These are phyloP conservation scores for Cladosporium austrohemisphaericum DNA, from an alignment of 2,329 filamentous ascomycete genomes.

Conservation along the genomic window DNA sequence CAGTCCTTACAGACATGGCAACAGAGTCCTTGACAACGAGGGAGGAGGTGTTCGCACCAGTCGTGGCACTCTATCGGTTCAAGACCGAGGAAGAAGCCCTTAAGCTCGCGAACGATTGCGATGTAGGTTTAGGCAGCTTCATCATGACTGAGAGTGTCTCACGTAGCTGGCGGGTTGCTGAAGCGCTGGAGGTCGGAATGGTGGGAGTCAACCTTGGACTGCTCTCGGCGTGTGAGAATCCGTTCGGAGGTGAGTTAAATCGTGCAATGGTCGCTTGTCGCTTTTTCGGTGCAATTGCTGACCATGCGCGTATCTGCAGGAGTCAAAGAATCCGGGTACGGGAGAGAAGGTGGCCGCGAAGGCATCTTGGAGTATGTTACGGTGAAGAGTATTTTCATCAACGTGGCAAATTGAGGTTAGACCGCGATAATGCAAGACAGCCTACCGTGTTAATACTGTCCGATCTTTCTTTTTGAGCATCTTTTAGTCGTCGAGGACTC, in stretches of 20 bases:
- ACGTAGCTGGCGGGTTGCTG: conserved; percentile 34
- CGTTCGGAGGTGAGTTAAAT: conserved; percentile 16
- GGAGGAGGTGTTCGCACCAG: conserved; percentile 65
- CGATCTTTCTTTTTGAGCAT: too few relatives aligned
- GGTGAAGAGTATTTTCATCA: conserved; percentile 62
- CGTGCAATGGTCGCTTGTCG: neutral
- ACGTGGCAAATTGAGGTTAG: neutral
- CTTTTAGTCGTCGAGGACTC: too few relatives aligned
- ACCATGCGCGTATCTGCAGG: neutral
- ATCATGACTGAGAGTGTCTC: conserved; percentile 34
- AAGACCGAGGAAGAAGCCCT: conserved; percentile 64
- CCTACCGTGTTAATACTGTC: too few relatives aligned
- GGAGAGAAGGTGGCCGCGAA: conserved; percentile 72
- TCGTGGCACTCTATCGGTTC: conserved; percentile 62
- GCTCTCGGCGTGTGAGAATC: conserved; percentile 19
- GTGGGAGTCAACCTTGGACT: conserved; percentile 13
- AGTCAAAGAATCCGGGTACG: conserved; percentile 78
- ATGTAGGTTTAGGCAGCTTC: conserved; percentile 61
- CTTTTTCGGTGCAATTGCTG: too few relatives aligned
- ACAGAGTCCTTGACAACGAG: conserved; percentile 53
- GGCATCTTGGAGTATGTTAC: conserved; percentile 72
- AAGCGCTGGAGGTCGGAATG: conserved; percentile 34
- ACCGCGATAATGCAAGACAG: too few relatives aligned
- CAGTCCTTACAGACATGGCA: conserved; percentile 58
- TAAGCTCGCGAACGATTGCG: conserved; percentile 56